Percentiles rank a stretch among this genome's conserved stretches.
Evolutionary conservation across 2,329 filamentous ascomycete species (phyloP).

Genomic region (Alternaria postmessia): DNA sequence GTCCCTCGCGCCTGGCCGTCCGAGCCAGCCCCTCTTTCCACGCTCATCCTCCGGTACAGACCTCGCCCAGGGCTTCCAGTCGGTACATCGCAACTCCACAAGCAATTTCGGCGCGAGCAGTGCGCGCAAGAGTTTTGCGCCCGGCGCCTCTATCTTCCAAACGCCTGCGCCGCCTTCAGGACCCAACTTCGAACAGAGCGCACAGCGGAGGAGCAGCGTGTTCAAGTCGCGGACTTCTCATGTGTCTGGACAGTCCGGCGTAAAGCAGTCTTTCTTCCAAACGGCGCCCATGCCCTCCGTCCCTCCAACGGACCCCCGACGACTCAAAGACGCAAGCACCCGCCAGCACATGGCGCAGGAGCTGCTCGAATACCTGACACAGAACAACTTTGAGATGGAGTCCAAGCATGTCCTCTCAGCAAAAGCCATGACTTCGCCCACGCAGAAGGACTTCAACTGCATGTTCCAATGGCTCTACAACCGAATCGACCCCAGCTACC

Average conservation of each 20-base stretch:
- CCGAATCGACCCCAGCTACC: conserved; percentile 91
- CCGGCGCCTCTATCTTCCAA: conserved; percentile 59
- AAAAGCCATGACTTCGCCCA: conserved; percentile 91
- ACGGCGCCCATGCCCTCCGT: conserved; percentile 82
- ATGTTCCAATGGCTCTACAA: conserved; percentile 99
- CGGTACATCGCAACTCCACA: conserved; percentile 83
- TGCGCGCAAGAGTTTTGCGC: conserved; percentile 75
- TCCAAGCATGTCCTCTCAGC: conserved; percentile 94
- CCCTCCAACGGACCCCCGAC: conserved; percentile 84
- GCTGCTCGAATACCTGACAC: conserved; percentile 86
- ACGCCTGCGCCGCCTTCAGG: conserved; percentile 56
- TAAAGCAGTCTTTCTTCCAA: conserved; percentile 93
- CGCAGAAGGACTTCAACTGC: conserved; percentile 96
- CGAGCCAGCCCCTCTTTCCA: conserved; percentile 86
- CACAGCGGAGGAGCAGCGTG: conserved; percentile 77
- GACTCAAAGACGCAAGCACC: conserved; percentile 80
- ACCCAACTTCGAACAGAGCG: conserved; percentile 63
- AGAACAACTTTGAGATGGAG: conserved; percentile 96
- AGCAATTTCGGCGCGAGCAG: conserved; percentile 68
- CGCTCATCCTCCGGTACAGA: conserved; percentile 85
- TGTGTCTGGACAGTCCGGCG: conserved; percentile 69
- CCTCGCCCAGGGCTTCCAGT: conserved; percentile 81
- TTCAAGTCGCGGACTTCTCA: conserved; percentile 66
- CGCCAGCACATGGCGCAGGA: conserved; percentile 87
- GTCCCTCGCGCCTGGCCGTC: conserved; percentile 80